phyloP scores from a whole-genome alignment of 1,139 yeast species.

The Yamadazyma diospyri region DNA sequence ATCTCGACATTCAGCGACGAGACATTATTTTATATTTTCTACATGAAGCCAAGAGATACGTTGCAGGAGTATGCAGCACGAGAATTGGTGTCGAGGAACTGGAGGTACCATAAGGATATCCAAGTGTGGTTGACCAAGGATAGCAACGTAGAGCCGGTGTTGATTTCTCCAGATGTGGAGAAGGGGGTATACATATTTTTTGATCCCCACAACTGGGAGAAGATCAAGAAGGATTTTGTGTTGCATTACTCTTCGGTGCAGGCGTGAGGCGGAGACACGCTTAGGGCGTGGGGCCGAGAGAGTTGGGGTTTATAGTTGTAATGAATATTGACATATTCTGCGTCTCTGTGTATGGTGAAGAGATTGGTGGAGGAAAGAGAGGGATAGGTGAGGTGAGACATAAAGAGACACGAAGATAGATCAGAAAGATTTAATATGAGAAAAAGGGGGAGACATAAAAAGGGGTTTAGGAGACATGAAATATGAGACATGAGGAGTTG shows the following conservation, averaged over 20 bases:
- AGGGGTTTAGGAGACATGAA: too few relatives aligned
- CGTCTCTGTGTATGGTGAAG: too few relatives aligned
- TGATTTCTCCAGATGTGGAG: conserved; percentile 82
- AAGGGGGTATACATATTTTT: conserved; percentile 94
- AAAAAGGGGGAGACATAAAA: too few relatives aligned
- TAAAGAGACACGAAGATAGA: too few relatives aligned
- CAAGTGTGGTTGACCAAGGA: conserved; percentile 97
- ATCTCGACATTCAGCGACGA: conserved; percentile 82
- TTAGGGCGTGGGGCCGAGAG: too few relatives aligned
- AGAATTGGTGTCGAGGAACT: conserved; percentile 83
- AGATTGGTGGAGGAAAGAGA: too few relatives aligned
- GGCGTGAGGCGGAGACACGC: conserved; percentile 25
- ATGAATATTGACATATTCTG: too few relatives aligned
- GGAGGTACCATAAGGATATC: conserved; percentile 95
- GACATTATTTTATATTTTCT: conserved; percentile 88
- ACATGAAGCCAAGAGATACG: conserved; percentile 89
- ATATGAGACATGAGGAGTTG: too few relatives aligned
- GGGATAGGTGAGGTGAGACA: neutral
- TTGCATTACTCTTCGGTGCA: conserved; percentile 59
- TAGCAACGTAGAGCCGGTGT: conserved; percentile 83
- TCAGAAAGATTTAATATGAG: too few relatives aligned
- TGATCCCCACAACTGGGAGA: conserved; percentile 96
- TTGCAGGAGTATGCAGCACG: conserved; percentile 92
- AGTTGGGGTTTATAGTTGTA: conserved; percentile 14
- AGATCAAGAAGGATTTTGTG: conserved; percentile 79